Evolutionary conservation across 495 filamentous ascomycete genomes (phyloP).

Genomic region (Bathelium albidoporum): DNA sequence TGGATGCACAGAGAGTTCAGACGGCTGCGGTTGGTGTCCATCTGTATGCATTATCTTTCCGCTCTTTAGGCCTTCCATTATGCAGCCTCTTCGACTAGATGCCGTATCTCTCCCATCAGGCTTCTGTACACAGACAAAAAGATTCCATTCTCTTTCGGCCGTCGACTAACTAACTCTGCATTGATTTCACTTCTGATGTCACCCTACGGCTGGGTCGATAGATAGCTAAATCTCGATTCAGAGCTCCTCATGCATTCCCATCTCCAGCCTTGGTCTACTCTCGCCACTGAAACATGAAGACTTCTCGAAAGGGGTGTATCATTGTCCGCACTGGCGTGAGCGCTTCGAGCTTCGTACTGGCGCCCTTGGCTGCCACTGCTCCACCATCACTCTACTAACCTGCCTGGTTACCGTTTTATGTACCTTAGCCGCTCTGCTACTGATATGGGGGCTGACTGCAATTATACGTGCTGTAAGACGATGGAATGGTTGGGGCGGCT

Average conservation of each 20-base stretch:
- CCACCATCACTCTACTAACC: background rate
- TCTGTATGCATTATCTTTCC: constrained; percentile 1
- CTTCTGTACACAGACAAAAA: too few relatives aligned
- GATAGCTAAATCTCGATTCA: background rate
- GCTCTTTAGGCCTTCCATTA: too few relatives aligned
- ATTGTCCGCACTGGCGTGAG: background rate
- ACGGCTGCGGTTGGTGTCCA: background rate
- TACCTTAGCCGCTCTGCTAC: background rate
- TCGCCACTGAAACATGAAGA: background rate
- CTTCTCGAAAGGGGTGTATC: background rate
- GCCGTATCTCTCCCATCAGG: too few relatives aligned
- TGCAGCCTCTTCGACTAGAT: too few relatives aligned
- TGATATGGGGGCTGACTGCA: background rate
- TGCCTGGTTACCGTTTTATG: background rate
- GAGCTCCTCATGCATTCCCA: constrained; percentile 1
- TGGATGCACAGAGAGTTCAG: background rate
- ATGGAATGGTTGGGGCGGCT: background rate
- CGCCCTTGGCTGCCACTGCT: background rate
- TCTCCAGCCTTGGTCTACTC: background rate
- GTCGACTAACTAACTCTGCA: too few relatives aligned
- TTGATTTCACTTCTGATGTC: too few relatives aligned
- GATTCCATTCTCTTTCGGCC: too few relatives aligned
- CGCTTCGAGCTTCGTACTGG: constrained; percentile 3
- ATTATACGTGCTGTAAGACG: background rate
- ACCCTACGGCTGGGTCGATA: too few relatives aligned